A percentile compares a stretch with the other conserved stretches of the same genome.
These are phyloP conservation scores for Colletotrichum endophyticum DNA, from an alignment of 2,329 filamentous ascomycete genomes.

Conservation along the genomic window DNA sequence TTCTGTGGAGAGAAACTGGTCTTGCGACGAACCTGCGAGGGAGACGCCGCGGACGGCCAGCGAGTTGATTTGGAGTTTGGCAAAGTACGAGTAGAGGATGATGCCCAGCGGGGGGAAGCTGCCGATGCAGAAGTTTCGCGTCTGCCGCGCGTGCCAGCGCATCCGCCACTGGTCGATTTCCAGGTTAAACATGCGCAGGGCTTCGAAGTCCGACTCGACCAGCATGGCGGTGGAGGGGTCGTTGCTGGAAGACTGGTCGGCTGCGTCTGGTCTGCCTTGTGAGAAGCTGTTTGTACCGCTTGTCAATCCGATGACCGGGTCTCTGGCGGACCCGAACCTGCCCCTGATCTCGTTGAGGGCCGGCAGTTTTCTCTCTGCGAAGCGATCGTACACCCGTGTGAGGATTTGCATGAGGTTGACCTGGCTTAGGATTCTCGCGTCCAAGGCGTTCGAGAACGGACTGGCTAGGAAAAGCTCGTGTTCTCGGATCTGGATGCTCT, in stretches of 20 bases:
- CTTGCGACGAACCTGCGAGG: not conserved
- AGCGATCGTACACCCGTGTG: slow-evolving; percentile 24
- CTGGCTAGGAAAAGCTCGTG: slow-evolving; percentile 29
- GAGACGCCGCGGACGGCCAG: not conserved
- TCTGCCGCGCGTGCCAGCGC: not conserved
- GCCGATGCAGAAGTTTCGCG: not conserved
- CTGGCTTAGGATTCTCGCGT: slow-evolving; percentile 24
- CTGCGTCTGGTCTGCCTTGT: not conserved
- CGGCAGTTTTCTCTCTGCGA: slow-evolving; percentile 11
- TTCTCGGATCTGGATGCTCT: slow-evolving; percentile 24
- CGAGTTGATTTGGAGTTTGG: not conserved
- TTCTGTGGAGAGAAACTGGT: not conserved
- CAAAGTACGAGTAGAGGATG: not conserved
- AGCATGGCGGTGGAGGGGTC: slow-evolving; percentile 24
- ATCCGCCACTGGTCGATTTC: slow-evolving; percentile 47
- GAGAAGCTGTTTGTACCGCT: not conserved
- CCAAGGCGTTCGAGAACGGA: slow-evolving; percentile 24
- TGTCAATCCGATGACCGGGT: not conserved
- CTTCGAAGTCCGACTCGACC: slow-evolving; percentile 37
- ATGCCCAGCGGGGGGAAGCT: not conserved
- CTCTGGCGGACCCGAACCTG: not conserved
- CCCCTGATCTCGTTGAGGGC: not conserved
- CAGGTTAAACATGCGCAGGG: slow-evolving; percentile 42
- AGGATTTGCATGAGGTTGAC: slow-evolving; percentile 24
- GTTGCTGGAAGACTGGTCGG: not conserved